These are phyloP conservation scores for Marchantia polymorpha DNA, from an alignment of 225 moss, liverwort and hornwort species.

Conservation along the genomic window DNA sequence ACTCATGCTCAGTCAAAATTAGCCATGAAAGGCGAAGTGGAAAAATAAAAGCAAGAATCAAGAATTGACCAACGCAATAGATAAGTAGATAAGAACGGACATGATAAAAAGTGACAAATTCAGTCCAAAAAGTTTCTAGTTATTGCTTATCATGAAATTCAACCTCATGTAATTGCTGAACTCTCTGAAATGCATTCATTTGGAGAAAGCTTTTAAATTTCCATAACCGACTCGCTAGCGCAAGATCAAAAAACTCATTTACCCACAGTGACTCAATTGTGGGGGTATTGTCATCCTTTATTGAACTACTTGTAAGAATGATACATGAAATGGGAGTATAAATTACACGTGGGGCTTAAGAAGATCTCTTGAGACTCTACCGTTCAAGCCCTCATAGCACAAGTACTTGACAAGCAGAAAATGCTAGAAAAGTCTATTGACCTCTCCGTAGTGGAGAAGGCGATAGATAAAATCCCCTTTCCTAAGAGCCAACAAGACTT, in stretches of 20 bases:
- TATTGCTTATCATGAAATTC: not conserved
- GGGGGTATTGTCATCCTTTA: conserved; percentile 9
- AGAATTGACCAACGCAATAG: too few relatives aligned
- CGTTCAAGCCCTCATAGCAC: not conserved
- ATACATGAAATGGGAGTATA: not conserved
- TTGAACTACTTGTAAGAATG: conserved; percentile 11
- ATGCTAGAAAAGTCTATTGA: not conserved
- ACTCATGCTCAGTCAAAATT: not conserved
- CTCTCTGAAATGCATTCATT: not conserved
- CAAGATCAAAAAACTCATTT: not conserved
- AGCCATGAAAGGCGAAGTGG: not conserved
- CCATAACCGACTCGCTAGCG: not conserved
- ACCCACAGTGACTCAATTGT: not conserved
- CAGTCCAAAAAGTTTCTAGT: too few relatives aligned
- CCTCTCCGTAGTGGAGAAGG: conserved; percentile 10
- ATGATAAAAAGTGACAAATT: too few relatives aligned
- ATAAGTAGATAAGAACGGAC: too few relatives aligned
- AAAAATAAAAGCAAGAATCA: too few relatives aligned
- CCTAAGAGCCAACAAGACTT: conserved; percentile 21
- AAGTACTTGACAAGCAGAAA: conserved; percentile 1
- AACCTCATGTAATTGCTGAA: not conserved
- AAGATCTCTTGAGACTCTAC: not conserved
- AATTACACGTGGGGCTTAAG: conserved; percentile 12
- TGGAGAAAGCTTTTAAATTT: not conserved
- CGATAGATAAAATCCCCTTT: conserved; percentile 9